These are phyloP conservation scores for Plenodomus biglobosus DNA, from an alignment of 2,329 filamentous ascomycete genomes.

Conservation along the genomic window DNA sequence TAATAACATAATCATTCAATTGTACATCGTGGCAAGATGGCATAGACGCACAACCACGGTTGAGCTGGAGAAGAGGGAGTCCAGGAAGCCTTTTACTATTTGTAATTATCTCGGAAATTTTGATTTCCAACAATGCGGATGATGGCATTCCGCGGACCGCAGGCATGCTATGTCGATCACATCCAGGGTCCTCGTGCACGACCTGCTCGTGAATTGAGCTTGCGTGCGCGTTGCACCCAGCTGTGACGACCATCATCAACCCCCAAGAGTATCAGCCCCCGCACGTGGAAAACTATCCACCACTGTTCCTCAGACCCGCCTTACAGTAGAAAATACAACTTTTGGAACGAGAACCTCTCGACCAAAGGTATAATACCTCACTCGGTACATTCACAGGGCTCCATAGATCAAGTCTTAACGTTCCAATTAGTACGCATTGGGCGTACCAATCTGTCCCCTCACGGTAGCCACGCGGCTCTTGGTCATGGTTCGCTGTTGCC, in stretches of 20 bases:
- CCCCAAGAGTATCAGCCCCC: too few relatives aligned
- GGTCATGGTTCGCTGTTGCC: conserved; percentile 1
- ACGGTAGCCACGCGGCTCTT: conserved; percentile 5
- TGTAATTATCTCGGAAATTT: not conserved
- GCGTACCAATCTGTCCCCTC: not conserved
- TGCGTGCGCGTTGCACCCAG: not conserved
- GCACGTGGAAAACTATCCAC: too few relatives aligned
- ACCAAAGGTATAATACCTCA: not conserved
- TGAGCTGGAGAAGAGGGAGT: not conserved
- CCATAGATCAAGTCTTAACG: not conserved
- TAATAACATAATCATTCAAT: too few relatives aligned
- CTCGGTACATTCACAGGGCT: not conserved
- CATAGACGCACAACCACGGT: not conserved
- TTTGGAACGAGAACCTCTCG: not conserved
- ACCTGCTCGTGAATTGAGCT: not conserved
- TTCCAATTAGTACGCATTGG: not conserved
- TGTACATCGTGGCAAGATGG: not conserved
- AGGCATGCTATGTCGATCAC: not conserved
- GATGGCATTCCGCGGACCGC: not conserved
- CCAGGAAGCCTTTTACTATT: not conserved
- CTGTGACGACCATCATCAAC: not conserved
- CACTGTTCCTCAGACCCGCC: too few relatives aligned
- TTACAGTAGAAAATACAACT: too few relatives aligned
- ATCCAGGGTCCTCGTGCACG: not conserved
- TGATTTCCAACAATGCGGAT: not conserved